phyloP scores from a whole-genome alignment of 305 asterid species.

The Rubia peregrina region DNA sequence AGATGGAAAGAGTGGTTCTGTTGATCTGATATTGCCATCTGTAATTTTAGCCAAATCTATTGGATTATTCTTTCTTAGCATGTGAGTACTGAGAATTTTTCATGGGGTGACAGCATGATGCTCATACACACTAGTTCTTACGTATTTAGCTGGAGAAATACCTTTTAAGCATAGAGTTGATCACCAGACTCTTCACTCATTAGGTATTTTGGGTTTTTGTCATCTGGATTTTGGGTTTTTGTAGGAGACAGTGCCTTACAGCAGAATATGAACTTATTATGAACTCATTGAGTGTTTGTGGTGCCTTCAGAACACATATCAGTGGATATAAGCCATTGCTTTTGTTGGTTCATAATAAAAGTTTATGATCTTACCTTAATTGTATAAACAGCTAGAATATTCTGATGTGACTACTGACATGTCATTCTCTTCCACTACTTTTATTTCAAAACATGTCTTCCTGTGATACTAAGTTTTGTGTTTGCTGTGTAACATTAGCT shows the following conservation, averaged over 20 bases:
- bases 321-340: neutral
- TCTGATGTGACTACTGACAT: neutral
- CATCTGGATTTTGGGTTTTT: neutral
- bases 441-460: neutral
- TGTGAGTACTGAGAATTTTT: slow-evolving; percentile 1
- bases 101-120: neutral
- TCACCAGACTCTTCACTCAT: neutral
- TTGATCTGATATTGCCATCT: neutral
- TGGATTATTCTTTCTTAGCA: neutral
- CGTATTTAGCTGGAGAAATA: neutral
- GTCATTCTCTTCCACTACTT: neutral
- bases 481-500: neutral
- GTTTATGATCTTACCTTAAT: no score
- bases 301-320: neutral
- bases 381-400: neutral
- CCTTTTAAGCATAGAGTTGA: neutral
- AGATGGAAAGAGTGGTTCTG: neutral
- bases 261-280: neutral
- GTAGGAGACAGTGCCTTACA: slow-evolving; percentile 1
- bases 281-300: neutral
- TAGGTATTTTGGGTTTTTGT: neutral
- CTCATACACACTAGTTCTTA: neutral
- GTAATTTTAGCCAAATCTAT: neutral
- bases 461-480: neutral
- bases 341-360: neutral